Evolutionary conservation across 768 basidiomycete genomes (phyloP), one percentile per base, ranked within the genome.

Genomic region (Rhizopogon roseolus): DNA sequence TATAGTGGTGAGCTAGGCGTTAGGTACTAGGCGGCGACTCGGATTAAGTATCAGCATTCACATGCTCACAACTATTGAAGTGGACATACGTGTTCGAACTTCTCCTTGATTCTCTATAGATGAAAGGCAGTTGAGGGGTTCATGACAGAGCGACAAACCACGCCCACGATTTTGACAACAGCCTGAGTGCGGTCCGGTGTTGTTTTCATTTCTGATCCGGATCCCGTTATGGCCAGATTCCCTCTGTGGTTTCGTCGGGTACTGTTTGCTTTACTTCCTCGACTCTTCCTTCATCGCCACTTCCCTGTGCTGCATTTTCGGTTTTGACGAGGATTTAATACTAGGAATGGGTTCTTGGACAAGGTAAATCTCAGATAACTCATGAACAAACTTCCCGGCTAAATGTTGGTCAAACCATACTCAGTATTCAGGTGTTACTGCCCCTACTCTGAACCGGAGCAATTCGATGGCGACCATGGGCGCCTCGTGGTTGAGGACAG

Each of bases 201-300:
- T 10, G 27, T n/a, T 27, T 6, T 57, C 34, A 49, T n/a, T 29
- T 34, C 6, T 7, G 27, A 40, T 42, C 19, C 51, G 27, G 17
- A 28, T 41, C 43, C 53, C 56, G 32, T 29, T 54, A 34, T 62
- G 97, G 95, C 88, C 56, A 88, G 94, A 98, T 69, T 71, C 83
- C 25, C 74, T 96, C 1, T 93, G 93, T 57, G 88, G 88, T 0
- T 97, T 98, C 82, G 69, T 92, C 34, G 94, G 93, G 45, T 99
- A 96, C 93, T 75, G 76, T 25, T 66, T 99, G 34, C 97, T 98
- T 73, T 98, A 97, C 72, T 78, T 91, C 66, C 97, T 97, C 13
- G 98, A 64, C 85, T 99, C 43, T 99, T 99, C 81, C 72, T 99
- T 22, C 96, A 98, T 66, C 97, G 98, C 73, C 98, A 98, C 68